Evolutionary conservation across 1,284 basidiomycete genomes (phyloP), one percentile per base, ranked within the genome.

Genomic region (Cerrena zonata): DNA sequence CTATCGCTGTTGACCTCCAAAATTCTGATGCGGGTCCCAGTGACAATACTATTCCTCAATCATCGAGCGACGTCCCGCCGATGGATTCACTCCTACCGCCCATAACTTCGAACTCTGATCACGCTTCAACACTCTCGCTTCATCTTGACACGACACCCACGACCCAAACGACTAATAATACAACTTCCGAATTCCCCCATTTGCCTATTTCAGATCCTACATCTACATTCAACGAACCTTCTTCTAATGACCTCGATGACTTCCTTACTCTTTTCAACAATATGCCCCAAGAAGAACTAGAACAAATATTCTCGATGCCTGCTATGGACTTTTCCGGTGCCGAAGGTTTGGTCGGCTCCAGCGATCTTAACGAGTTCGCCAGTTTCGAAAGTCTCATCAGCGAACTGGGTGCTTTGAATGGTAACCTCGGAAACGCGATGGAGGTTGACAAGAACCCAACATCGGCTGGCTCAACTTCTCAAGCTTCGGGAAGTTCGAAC

Each of bases 201-300:
- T 7, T 40, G 39, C 30, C 49, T n/a, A 15, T 24, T 5, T 15
- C 7, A 25, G 22, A 3, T 10, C 5, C 34, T 24, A 19, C 41
- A 39, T 38, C 49, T 41, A 23, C 51, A 22, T 18, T 22, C 21
- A 13, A 24, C 25, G 38, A 39, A 27, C 23, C 30, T 43, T 27
- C 48, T 1, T 45, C 44, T 18, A 30, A 39, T 43, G 53, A 34
- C n/a, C 22, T 48, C 24, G 47, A 57, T 45, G 56, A 58, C 19
- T 45, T 56, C 25, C 49, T 58, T 7, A 36, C 53, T 2, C 36
- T 56, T 5, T 51, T 58, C 27, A 52, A 54, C 27, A 46, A 51
- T 26, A 25, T 58, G 25, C 52, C 54, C 11, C 46, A 34, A 3
- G 34, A 27, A 12, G 56, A 58, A 13, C 36, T 58, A 5, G 53